Percentiles rank a stretch among this genome's conserved stretches.
These are phyloP conservation scores for Mercurialis annua DNA, from an alignment of 345 rosid species.

Conservation along the genomic window DNA sequence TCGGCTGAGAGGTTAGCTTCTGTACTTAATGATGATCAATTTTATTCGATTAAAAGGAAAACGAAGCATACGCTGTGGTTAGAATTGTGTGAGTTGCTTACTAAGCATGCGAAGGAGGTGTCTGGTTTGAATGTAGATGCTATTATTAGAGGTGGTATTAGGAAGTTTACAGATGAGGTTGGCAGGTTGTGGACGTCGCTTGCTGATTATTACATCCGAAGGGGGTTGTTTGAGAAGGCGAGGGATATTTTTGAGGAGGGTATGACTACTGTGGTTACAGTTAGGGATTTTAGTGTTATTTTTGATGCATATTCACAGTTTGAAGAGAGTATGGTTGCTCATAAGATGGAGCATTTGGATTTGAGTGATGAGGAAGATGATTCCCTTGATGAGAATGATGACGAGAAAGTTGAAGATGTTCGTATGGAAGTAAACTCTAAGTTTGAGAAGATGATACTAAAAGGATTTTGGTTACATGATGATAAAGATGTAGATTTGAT, in stretches of 20 bases:
- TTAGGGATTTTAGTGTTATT: slow-evolving; percentile 88
- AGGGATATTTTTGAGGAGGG: slow-evolving; percentile 96
- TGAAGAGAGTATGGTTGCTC: slow-evolving; percentile 73
- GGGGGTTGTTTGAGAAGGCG: slow-evolving; percentile 81
- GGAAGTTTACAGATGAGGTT: slow-evolving; percentile 89
- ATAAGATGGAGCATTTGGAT: slow-evolving; percentile 63
- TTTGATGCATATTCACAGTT: slow-evolving; percentile 82
- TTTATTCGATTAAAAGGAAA: slow-evolving; percentile 81
- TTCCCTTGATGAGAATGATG: slow-evolving; percentile 40
- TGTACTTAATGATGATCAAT: slow-evolving; percentile 82
- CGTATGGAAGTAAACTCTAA: slow-evolving; percentile 53
- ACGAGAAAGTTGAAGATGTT: slow-evolving; percentile 57
- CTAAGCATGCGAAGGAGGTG: slow-evolving; percentile 74
- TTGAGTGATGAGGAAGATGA: slow-evolving; percentile 63
- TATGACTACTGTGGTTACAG: slow-evolving; percentile 87
- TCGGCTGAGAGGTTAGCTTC: slow-evolving; percentile 81
- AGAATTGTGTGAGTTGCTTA: slow-evolving; percentile 85
- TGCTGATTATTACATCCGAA: slow-evolving; percentile 91
- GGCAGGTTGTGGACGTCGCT: slow-evolving; percentile 94
- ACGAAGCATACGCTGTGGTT: slow-evolving; percentile 88
- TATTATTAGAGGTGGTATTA: slow-evolving; percentile 89
- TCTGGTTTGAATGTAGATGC: slow-evolving; percentile 94
- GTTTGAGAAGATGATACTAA: slow-evolving; percentile 75
- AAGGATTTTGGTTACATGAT: slow-evolving; percentile 85
- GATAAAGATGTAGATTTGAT: slow-evolving; percentile 82